phyloP scores from a whole-genome alignment of 371 early-diverging fungal species.

The Mucor ambiguus region DNA sequence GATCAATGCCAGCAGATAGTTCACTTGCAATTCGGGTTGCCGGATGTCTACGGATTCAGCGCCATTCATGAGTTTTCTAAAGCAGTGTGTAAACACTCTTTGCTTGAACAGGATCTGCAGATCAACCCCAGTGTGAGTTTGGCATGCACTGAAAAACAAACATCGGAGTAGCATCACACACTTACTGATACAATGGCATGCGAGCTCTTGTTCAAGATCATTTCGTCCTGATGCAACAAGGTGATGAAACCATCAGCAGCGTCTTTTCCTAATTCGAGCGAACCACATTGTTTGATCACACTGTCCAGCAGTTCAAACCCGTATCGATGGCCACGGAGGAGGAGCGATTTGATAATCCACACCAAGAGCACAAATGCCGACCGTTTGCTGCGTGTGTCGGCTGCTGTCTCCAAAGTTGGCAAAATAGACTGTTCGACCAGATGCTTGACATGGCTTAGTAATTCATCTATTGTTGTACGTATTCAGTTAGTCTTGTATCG shows the following conservation, averaged over 20 bases:
- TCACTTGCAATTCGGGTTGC: slow-evolving; percentile 45
- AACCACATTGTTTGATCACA: slow-evolving; percentile 52
- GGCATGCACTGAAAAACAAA: slow-evolving; percentile 5
- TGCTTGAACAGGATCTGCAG: slow-evolving; percentile 73
- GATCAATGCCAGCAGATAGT: slow-evolving; percentile 63
- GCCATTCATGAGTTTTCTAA: slow-evolving; percentile 57
- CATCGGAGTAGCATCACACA: background rate
- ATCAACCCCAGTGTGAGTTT: background rate
- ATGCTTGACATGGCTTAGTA: slow-evolving; percentile 12
- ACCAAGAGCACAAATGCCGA: slow-evolving; percentile 10
- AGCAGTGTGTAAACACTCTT: slow-evolving; percentile 68
- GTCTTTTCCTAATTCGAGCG: slow-evolving; percentile 43
- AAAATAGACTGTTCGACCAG: slow-evolving; percentile 2
- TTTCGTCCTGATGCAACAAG: slow-evolving; percentile 65
- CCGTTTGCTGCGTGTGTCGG: slow-evolving; percentile 8
- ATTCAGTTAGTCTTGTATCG: background rate
- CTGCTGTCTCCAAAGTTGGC: slow-evolving; percentile 7
- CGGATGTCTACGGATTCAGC: slow-evolving; percentile 13
- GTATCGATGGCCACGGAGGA: slow-evolving; percentile 49
- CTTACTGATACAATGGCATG: slow-evolving; percentile 68
- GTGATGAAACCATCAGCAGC: slow-evolving; percentile 68
- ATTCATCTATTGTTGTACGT: slow-evolving; percentile 18
- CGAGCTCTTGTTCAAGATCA: slow-evolving; percentile 64
- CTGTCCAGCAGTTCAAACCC: slow-evolving; percentile 59
- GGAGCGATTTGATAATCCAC: slow-evolving; percentile 57